Evolutionary conservation across 495 filamentous ascomycete species (phyloP).

Genomic region (Aspergillus egyptiacus): DNA sequence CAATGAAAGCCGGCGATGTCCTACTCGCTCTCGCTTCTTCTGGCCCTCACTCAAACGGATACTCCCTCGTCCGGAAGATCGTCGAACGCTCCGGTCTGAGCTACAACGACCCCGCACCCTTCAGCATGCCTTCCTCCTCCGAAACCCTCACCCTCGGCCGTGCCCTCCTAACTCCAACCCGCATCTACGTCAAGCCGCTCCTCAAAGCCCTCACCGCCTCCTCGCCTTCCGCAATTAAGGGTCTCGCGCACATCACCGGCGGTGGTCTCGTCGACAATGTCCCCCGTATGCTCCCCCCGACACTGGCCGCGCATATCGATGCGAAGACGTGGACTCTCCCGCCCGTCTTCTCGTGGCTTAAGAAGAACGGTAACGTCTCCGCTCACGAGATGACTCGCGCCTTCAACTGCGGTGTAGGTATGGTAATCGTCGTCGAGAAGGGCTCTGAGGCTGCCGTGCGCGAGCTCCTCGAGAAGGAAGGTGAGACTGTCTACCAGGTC

Average conservation of each 20-base stretch:
- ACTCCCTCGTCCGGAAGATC: constrained; percentile 86
- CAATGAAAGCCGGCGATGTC: constrained; percentile 76
- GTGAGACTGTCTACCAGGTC: constrained; percentile 73
- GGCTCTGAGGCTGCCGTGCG: constrained; percentile 47
- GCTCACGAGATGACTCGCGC: constrained; percentile 74
- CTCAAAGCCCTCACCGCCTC: constrained; percentile 50
- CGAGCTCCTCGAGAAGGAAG: constrained; percentile 50
- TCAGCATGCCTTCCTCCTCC: constrained; percentile 44
- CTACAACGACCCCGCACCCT: constrained; percentile 68
- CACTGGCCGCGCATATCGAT: constrained; percentile 72
- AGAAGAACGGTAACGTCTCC: constrained; percentile 65
- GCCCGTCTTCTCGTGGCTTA: constrained; percentile 77
- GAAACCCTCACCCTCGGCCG: constrained; percentile 52
- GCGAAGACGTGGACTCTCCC: constrained; percentile 65
- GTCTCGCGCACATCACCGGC: constrained; percentile 93
- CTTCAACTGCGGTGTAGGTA: constrained; percentile 93
- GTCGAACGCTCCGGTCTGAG: constrained; percentile 62
- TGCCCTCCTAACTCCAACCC: constrained; percentile 70
- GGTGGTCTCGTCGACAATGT: constrained; percentile 90
- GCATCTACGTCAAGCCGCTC: constrained; percentile 72
- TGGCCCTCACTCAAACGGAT: constrained; percentile 91
- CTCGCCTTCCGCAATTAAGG: constrained; percentile 71
- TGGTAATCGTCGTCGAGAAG: constrained; percentile 73
- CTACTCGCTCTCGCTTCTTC: constrained; percentile 76
- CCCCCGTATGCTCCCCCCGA: constrained; percentile 77